phyloP scores from a whole-genome alignment of 306 rosid genomes.

The Lupinus albus region DNA sequence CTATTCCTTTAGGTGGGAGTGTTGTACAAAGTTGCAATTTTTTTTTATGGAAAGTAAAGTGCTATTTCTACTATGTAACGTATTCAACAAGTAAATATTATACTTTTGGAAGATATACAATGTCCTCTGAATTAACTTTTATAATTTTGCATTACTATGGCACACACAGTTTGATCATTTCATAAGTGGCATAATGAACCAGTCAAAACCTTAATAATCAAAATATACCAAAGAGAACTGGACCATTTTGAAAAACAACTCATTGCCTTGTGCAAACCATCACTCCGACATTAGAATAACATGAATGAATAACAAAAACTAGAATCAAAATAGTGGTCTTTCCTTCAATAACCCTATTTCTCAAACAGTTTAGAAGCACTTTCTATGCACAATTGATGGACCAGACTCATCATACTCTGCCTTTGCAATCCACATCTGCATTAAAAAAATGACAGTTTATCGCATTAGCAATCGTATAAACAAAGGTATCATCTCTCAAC shows the following conservation, averaged over 20 bases:
- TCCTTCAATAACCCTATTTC: slow-evolving; percentile 42
- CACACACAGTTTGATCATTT: slow-evolving; percentile 31
- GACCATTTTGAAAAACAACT: slow-evolving; percentile 48
- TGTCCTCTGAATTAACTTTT: neutral
- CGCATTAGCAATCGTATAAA: slow-evolving; percentile 4
- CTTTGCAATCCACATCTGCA: neutral
- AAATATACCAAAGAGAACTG: slow-evolving; percentile 36
- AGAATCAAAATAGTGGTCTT: slow-evolving; percentile 41
- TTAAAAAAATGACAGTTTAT: neutral
- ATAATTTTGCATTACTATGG: slow-evolving; percentile 16
- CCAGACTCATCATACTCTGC: neutral
- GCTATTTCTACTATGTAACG: slow-evolving; percentile 17
- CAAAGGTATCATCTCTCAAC: neutral
- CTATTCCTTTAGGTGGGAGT: no score
- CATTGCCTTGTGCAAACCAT: slow-evolving; percentile 53
- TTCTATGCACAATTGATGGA: slow-evolving; percentile 56
- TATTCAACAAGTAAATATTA: slow-evolving; percentile 27
- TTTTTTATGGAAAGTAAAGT: neutral
- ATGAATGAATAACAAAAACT: slow-evolving; percentile 51
- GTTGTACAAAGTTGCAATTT: no score
- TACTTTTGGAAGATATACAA: neutral
- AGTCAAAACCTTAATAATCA: slow-evolving; percentile 28
- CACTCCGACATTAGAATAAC: slow-evolving; percentile 57
- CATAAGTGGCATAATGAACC: slow-evolving; percentile 32
- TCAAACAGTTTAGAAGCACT: slow-evolving; percentile 59